Base-by-base conservation (phyloP, 1,284 basidiomycete species). In the Gomphus bonarii region DNA sequence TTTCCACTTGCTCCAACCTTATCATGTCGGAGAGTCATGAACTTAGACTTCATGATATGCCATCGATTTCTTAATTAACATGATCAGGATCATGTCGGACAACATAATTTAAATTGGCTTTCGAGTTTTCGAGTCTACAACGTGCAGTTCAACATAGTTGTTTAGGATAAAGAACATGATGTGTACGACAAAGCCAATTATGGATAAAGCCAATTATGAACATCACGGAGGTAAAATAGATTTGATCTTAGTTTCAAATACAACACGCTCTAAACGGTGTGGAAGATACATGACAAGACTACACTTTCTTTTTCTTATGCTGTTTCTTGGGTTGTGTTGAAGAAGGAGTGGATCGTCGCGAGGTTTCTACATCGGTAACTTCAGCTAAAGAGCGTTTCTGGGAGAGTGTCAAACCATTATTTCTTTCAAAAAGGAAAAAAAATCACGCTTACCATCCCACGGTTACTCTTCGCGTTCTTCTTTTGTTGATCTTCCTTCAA, bases 401-500 rank as follows among this genome's bases (percentile, higher is more conserved):
- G 36, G 50, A 31, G 42, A 55, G 22, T 57, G 25, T 44, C 48
- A 22, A 52, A 35, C 12, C 22, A 9, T 33, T 22, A 3, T 48
- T 43, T 42, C 38, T 10, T 35, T 40, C 2, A n/a, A n/a, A n/a
- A n/a, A 43, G 28, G 42, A 10, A 22, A 20, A 33, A 51, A 3
- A 30, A 12, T 20, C 10, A 33, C 4, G 42, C 47, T 18, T 46
- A 53, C 33, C 42, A 30, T 22, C 28, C 66, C 55, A 51, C 68
- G 68, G 64, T 70, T 71, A 56, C 66, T 69, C 47, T 61, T 64
- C 25, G 50, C 49, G 10, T 60, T 65, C 60, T 70, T 69, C 57
- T 68, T 69, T 46, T 70, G 66, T 51, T 69, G 68, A 36, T 88
- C 87, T 64, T 88, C 85, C 49, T 81, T 78, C 60, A 77, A 75